These are phyloP conservation scores for Mortierella sp. DNA, from an alignment of 371 early-diverging fungal genomes.

Conservation along the genomic window DNA sequence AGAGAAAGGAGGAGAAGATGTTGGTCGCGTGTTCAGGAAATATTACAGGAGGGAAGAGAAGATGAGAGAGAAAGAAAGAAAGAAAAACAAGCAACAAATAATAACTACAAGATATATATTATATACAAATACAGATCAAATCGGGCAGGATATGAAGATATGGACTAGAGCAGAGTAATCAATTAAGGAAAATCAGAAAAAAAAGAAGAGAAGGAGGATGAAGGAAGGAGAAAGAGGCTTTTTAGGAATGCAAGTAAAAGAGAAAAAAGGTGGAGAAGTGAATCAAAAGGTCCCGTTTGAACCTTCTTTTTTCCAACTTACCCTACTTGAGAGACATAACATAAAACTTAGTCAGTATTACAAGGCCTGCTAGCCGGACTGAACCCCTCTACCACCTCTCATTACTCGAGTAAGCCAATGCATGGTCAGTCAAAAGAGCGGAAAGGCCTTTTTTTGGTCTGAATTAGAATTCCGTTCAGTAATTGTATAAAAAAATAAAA, in stretches of 20 bases:
- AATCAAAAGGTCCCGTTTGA: background rate
- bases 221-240: too few relatives aligned
- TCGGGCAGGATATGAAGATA: background rate
- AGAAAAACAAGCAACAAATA: background rate
- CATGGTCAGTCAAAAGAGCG: background rate
- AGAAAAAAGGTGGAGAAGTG: background rate
- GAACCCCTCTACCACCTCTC: too few relatives aligned
- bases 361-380: too few relatives aligned
- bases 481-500: too few relatives aligned
- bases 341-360: background rate
- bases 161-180: background rate
- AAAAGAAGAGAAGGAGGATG: background rate
- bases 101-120: background rate
- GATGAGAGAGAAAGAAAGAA: background rate
- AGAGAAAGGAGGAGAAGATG: background rate
- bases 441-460: background rate
- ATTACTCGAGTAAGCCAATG: too few relatives aligned
- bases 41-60: background rate
- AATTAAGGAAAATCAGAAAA: too few relatives aligned
- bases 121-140: conserved; percentile 1
- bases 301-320: background rate
- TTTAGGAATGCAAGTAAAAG: background rate
- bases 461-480: background rate
- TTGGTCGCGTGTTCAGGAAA: background rate
- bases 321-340: background rate